Base-by-base conservation (phyloP, 768 basidiomycete species). In the Boletellus emodensis region DNA sequence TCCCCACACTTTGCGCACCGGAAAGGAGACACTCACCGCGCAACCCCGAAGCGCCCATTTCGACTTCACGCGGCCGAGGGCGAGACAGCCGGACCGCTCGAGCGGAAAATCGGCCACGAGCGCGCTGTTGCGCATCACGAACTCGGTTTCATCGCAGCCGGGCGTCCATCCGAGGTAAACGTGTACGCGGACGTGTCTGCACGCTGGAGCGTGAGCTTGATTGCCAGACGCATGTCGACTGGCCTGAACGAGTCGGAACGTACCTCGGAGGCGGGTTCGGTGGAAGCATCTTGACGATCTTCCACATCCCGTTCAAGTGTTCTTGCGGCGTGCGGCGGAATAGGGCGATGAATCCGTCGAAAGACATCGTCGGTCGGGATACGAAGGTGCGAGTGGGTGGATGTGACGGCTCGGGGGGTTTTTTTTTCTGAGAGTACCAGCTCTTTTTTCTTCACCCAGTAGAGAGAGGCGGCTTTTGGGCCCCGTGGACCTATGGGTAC, bases 181-280 rank as follows among this genome's bases (percentile, higher is more conserved):
- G 18, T 68, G 66, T 6, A 67, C 68, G 32, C 66, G 66, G 44
- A 68, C 58, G 38, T 69, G 66, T 49, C 62, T 63, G 38, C 14
- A 22, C 13, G 13, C 24, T 26, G 18, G 13, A 12, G 15, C n/a
- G 17, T 37, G 24, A 40, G 40, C 24, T 26, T 3, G 40, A 4
- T 11, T 11, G 30, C 30, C 11, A 30, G 30, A 26, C 24, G 24
- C 24, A 7, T 26, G 24, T 26, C 24, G 30, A 30, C 30, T 10
- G 30, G 30, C 6, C 24, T 7, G 24, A 26, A 26, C 24, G 11
- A 7, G 4, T 15, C 15, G 40, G 24, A 9, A 52, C 61, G 14
- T 26, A 64, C 61, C 44, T 42, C 0, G 54, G 51, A 18, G 60
- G 61, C 4, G 61, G 46, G 17, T 26, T 51, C 41, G 42, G 30